phyloP scores from a whole-genome alignment of 1,139 yeast genomes.

The Pneumocystis jirovecii region DNA sequence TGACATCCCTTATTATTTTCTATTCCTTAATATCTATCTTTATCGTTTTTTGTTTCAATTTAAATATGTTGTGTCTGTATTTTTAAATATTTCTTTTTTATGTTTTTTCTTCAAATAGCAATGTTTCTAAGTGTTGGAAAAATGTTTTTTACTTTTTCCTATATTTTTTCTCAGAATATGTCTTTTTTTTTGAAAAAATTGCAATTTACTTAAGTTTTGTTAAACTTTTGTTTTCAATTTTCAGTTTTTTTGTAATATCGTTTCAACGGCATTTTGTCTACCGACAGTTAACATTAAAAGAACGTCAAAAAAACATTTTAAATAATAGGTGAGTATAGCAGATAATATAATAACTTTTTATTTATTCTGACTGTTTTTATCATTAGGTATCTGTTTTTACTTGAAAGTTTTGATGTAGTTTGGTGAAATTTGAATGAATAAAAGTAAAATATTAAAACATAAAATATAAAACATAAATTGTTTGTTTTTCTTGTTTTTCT shows the following conservation, averaged over 20 bases:
- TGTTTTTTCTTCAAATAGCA: neutral
- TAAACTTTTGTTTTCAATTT: neutral
- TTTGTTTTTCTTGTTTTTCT: neutral
- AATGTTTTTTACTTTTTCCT: neutral
- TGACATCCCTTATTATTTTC: conserved; percentile 3
- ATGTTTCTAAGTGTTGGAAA: neutral
- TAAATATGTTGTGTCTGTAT: neutral
- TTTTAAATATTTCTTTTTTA: neutral
- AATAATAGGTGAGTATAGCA: neutral
- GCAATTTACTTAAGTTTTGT: neutral
- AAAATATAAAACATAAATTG: neutral
- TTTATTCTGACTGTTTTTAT: neutral
- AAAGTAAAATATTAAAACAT: neutral
- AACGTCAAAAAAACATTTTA: neutral
- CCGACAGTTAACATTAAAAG: too few species aligned
- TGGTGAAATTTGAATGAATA: neutral
- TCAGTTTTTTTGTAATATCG: neutral
- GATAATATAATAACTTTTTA: too few species aligned
- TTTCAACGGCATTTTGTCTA: neutral
- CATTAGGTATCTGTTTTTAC: neutral
- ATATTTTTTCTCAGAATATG: neutral
- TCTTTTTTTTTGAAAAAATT: neutral
- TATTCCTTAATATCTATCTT: neutral
- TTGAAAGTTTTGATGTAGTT: neutral
- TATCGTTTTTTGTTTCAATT: conserved; percentile 4